Base-by-base conservation (phyloP, 495 filamentous ascomycete genomes). In the Penicillium daleae region DNA sequence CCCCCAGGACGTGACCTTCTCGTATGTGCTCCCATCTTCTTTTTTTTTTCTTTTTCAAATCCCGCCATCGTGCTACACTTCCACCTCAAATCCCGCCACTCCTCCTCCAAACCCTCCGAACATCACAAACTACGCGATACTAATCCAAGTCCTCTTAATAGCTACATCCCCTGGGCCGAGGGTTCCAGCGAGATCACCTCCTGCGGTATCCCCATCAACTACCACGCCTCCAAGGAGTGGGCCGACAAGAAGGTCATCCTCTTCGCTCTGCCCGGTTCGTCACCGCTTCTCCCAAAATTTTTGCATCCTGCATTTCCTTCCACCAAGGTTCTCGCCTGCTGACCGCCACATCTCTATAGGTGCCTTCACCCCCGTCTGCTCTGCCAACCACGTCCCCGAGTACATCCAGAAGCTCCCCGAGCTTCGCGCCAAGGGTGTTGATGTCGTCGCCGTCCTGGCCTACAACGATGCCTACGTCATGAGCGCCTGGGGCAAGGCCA, bases 401-500 rank as follows among this genome's bases (percentile, higher is more conserved):
- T 97, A 93, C 86, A 86, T 95, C 64, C 76, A 83, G 78, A 89
- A 92, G 67, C 78, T 91, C 52, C 73, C 82, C 40, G 79, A 89
- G 74, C 82, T 97, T 74, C 88, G 87, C 79, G 80, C 76, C 63
- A 95, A 94, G 84, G 93, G 92, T 66, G 92, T 97, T 64, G 92
- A 97, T 77, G 72, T 90, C 58, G 86, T 97, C 62, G 83, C 90
- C 61, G 88, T 94, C 71, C 91, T 97, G 65, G 90, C 92, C 59
- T 91, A 81, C 83, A 97, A 98, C 76, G 93, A 97, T 83, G 83
- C 87, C 56, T 96, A 84, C 75, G 93, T 98, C 70, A 96, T 96
- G 92, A 87, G 86, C 71, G 94, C 94, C 56, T 98, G 94, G 94
- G 90, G 88, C 74, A 97, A 97, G 86, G 94, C 93, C 66, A 96